Evolutionary conservation across 140 eudicot genomes (phyloP).

Genomic region (Flaveria floridana): DNA sequence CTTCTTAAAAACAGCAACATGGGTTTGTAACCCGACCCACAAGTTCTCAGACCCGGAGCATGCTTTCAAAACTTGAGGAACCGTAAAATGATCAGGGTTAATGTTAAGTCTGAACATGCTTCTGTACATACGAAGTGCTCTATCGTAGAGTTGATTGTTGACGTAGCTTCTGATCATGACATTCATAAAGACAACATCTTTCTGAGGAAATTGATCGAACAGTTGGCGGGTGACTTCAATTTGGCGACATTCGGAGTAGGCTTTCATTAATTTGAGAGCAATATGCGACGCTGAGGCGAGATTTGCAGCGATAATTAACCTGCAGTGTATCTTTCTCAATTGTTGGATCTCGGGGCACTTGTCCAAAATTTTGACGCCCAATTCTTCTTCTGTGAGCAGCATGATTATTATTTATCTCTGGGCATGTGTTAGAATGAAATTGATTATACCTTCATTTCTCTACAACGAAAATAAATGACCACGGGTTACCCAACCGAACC

Average conservation of each 20-base stretch:
- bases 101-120: slow-evolving; percentile 35
- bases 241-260: slow-evolving; percentile 57
- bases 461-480: too few relatives aligned
- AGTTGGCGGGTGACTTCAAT: slow-evolving; percentile 49
- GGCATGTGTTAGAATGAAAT: slow-evolving; percentile 1
- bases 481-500: too few relatives aligned
- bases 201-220: slow-evolving; percentile 58
- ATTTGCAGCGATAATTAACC: slow-evolving; percentile 43
- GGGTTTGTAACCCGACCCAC: slow-evolving; percentile 60
- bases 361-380: slow-evolving; percentile 45
- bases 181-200: slow-evolving; percentile 51
- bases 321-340: slow-evolving; percentile 51
- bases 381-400: slow-evolving; percentile 34
- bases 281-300: slow-evolving; percentile 47
- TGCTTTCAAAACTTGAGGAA: slow-evolving; percentile 74
- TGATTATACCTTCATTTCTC: slow-evolving; percentile 6
- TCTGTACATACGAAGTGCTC: slow-evolving; percentile 50
- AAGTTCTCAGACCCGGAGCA: slow-evolving; percentile 50
- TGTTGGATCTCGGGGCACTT: slow-evolving; percentile 53
- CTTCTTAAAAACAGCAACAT: slow-evolving; percentile 48
- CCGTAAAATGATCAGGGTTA: slow-evolving; percentile 64
- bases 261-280: slow-evolving; percentile 69
- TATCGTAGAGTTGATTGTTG: slow-evolving; percentile 41
- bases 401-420: too few relatives aligned
- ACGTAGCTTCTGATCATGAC: slow-evolving; percentile 78